Base-by-base conservation (phyloP, 805 yeast species). In the Schwanniomyces occidentalis region DNA sequence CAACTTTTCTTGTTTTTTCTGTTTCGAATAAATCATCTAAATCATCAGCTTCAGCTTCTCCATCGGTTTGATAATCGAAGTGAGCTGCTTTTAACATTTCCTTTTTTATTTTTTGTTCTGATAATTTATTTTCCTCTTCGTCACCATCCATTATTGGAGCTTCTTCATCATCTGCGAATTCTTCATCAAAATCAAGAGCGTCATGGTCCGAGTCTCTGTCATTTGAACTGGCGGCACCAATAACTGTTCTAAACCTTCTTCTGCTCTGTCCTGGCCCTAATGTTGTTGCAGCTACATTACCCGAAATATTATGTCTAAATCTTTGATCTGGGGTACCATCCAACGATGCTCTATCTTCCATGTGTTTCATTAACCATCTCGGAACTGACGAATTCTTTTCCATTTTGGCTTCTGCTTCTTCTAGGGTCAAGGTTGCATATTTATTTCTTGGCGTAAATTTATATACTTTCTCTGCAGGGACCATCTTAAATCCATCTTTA, bases 101-200 rank as follows among this genome's bases (percentile, higher is more conserved):
- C 44, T 75, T 80, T 58, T 86, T 88, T 56, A 87, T 82, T 49
- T 85, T 81, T 46, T 73, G 77, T 60, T 93, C 96, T 33, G 89
- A 85, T 43, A 88, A 85, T 57, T 85, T 89, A 57, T 87, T 85
- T 54, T 93, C 98, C 52, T 93, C 96, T 54, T 91, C 98, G 42
- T 90, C 80, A 30, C 96, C 96, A 52, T 91, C 98, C 72, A 91
- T 79, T 40, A 93, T 85, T 18, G 99, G 99, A 2, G 98, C 98
- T 58, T 91, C 99, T 65, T 93, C 99, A 58, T 93, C 99, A 60
- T 93, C 99, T 17, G 93, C 97, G 62, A 93, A 93, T 58, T 90
- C 97, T 58, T 93, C 98, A 48, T 93, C 97, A 52, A 73, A 91
- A 63, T 91, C 99, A 51, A 93, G 65, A 53, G 89, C 97, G 45